Percentiles rank a stretch among this genome's conserved stretches.
Conservation (phyloP, 371 early-diverging fungal species). For the Mucor mucedo region DNA sequence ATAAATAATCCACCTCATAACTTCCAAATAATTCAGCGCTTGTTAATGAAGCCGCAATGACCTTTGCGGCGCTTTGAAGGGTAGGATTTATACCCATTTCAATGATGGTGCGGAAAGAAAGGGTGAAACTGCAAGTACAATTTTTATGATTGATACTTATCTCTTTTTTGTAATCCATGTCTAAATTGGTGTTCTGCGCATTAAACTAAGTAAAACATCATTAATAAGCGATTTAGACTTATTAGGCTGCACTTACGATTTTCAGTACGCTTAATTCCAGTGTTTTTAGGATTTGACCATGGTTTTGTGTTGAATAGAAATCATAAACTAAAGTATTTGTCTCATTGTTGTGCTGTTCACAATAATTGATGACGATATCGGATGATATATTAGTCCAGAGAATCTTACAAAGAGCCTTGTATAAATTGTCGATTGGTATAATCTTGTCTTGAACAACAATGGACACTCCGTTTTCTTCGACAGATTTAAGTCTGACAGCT, state of each 20-base stretch:
- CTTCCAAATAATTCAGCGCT: no score
- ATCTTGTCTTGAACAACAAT: neutral
- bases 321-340: neutral
- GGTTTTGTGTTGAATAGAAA: neutral
- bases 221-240: no score
- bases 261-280: no score
- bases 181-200: neutral
- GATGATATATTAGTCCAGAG: neutral
- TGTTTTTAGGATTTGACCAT: no score
- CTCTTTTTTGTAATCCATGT: neutral
- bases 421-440: neutral
- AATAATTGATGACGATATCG: neutral
- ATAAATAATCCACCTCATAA: no score
- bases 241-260: no score
- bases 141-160: neutral
- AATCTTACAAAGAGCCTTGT: neutral
- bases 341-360: neutral
- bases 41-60: no score
- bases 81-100: no score
- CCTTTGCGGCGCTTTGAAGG: no score
- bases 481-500: neutral
- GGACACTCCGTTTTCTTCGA: neutral
- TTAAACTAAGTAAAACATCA: no score
- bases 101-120: neutral
- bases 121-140: neutral